Evolutionary conservation across 2,329 filamentous ascomycete species (phyloP), one percentile per base, ranked within the genome.

Genomic region (Aspergillus sp.): DNA sequence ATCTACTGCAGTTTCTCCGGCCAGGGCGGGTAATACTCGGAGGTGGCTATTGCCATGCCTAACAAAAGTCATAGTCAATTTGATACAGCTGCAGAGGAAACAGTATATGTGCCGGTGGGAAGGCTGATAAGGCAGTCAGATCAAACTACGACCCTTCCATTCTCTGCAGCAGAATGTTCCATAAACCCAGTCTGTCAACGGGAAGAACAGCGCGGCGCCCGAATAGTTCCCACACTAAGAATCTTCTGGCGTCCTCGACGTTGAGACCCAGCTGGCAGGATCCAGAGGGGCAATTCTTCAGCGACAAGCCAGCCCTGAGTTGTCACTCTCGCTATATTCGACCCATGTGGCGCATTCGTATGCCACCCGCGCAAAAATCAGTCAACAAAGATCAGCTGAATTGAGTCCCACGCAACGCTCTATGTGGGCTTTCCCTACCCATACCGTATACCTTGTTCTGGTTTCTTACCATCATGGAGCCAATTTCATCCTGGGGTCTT

Each of bases 51-150:
- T 5, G 4, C 30, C 4, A 36, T 36, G 1, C 10, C 5, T 13
- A 0, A 5, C 5, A 1, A 1, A 6, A 13, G 1, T 13, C 4
- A 12, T 1, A 13, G 28, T 36, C 5, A 4, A 36, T 2, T 2
- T 13, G 0, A 36, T 36, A 2, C 30, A 36, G 1, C 10, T 36
- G 32, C 5, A 36, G 10, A 36, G 15, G 12, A 36, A 6, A 36
- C 2, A 36, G 12, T 36, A 5, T 36, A 36, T 13, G 5, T 13
- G 10, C 5, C 1, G 32, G 5, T 36, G 12, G 12, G 12, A 13
- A 5, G 10, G 5, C 12, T 15, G 32, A 36, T 36, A 15, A 36
- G 12, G 32, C 12, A 36, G 41, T 45, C 17, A 12, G 13, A 21
- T 15, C 19, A 23, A 5, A 30, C 10, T 2, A 23, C 32, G 32